These are phyloP conservation scores for Poa annua DNA, from an alignment of 176 grass and related monocot genomes.

Conservation along the genomic window DNA sequence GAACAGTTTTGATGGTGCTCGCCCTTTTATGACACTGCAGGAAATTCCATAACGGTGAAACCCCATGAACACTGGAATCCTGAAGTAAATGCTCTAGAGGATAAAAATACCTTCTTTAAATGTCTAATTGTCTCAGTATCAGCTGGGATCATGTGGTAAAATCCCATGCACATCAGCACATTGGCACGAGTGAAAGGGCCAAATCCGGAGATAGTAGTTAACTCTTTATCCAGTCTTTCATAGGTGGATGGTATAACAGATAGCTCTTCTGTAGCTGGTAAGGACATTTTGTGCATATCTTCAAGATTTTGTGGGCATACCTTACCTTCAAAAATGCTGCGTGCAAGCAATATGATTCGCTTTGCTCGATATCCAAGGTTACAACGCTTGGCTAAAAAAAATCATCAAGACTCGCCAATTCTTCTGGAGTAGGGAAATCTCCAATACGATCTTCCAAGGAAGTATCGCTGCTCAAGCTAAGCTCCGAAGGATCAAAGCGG, in stretches of 20 bases:
- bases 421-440: slow-evolving; percentile 71
- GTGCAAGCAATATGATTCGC: slow-evolving; percentile 67
- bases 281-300: slow-evolving; percentile 46
- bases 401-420: slow-evolving; percentile 62
- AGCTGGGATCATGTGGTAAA: slow-evolving; percentile 65
- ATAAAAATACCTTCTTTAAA: slow-evolving; percentile 58
- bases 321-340: slow-evolving; percentile 53
- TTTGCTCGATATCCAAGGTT: slow-evolving; percentile 73
- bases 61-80: background rate
- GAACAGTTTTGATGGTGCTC: slow-evolving; percentile 46
- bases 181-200: slow-evolving; percentile 84
- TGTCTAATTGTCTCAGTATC: slow-evolving; percentile 81
- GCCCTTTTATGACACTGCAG: slow-evolving; percentile 65
- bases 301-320: slow-evolving; percentile 56
- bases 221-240: slow-evolving; percentile 55
- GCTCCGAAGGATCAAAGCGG: slow-evolving; percentile 25
- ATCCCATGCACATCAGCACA: slow-evolving; percentile 90
- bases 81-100: background rate
- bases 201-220: slow-evolving; percentile 57
- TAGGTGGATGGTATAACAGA: slow-evolving; percentile 38
- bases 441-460: slow-evolving; percentile 30
- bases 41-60: slow-evolving; percentile 17
- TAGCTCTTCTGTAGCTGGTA: slow-evolving; percentile 28
- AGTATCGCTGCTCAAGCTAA: background rate
- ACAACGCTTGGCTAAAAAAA: slow-evolving; percentile 54